Evolutionary conservation across 805 yeast species (phyloP).

Genomic region (Lachancea sp.): DNA sequence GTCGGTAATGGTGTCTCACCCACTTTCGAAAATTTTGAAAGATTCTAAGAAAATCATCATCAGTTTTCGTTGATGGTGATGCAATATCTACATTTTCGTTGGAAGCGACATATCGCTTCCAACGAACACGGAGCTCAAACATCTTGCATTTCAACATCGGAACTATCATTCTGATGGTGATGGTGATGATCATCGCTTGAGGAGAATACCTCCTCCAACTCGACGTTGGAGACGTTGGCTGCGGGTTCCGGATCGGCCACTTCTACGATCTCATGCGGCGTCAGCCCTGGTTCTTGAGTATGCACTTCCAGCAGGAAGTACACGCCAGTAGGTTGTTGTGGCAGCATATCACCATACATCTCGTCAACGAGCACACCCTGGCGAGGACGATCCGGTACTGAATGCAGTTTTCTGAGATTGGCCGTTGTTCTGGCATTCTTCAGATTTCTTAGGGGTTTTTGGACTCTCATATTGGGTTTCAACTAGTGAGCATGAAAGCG

Average conservation of each 20-base stretch:
- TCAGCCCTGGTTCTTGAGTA: slow-evolving; percentile 5
- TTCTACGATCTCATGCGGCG: slow-evolving; percentile 7
- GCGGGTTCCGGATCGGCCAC: slow-evolving; percentile 5
- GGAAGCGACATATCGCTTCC: too few relatives aligned
- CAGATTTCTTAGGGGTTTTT: slow-evolving; percentile 2
- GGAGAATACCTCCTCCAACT: slow-evolving; percentile 7
- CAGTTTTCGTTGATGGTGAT: too few relatives aligned
- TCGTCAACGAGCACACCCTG: slow-evolving; percentile 10
- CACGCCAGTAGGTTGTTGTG: slow-evolving; percentile 8
- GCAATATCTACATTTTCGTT: too few relatives aligned
- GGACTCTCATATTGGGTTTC: slow-evolving; percentile 2
- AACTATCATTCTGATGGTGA: neutral
- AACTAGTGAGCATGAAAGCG: too few relatives aligned
- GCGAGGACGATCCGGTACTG: slow-evolving; percentile 5
- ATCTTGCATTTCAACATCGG: neutral
- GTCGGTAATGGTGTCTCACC: too few relatives aligned
- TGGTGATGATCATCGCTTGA: neutral
- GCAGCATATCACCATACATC: slow-evolving; percentile 7
- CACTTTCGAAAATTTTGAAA: too few relatives aligned
- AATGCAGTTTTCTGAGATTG: slow-evolving; percentile 3
- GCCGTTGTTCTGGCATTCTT: slow-evolving; percentile 2
- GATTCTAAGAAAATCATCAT: too few relatives aligned
- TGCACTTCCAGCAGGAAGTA: slow-evolving; percentile 8
- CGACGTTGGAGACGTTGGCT: slow-evolving; percentile 2
- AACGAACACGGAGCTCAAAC: too few relatives aligned